Evolutionary conservation across 1,139 yeast genomes (phyloP), one percentile per base, ranked within the genome.

Genomic region (Groenewaldozyma sp.): DNA sequence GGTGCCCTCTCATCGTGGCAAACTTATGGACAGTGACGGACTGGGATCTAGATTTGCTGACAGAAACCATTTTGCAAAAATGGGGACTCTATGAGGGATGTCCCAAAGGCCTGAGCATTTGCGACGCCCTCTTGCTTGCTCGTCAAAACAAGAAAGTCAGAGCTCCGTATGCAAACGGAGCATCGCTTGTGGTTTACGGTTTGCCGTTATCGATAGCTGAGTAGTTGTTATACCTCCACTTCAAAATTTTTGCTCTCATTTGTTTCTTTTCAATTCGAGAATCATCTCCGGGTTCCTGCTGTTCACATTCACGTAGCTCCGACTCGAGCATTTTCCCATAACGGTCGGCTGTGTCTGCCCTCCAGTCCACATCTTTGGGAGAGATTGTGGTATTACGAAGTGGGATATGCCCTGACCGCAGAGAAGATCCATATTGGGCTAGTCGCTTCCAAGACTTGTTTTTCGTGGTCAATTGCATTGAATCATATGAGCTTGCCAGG

Each of bases 1-100:
- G 94, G 0, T 74, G 86, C 35, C 93, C 94, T 0, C 71, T 82
- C 77, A 70, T 86, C 1, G 63, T 91, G 32, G 95, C 86, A 0
- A 87, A 86, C 54, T 63, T 91, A 47, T 91, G 98, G 98, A 96
- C 87, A 60, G 97, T 91, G 3, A 91, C 97, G 0, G 98, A 91
- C 59, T 87, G 83, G 52, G 98, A 91, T 57, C 84, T 87, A 40
- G 97, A 91, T 59, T 71, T 69, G 50, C 86, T 87, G 52, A 81
- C 87, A 34, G 46, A 69, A 10, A 63, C 73, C 1, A 59, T 82
- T 29, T 70, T 86, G 49, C 70, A 71, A 10, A 64, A 68, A 43
- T 78, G 87, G 76, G 87, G 88, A 0, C 60, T 80, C 21, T 55
- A 68, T 13, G 57, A 53, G 1, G 51, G 48, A 13, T 45, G 51